phyloP scores from a whole-genome alignment of 2,329 filamentous ascomycete species.

The Calcarisporium arbuscula region DNA sequence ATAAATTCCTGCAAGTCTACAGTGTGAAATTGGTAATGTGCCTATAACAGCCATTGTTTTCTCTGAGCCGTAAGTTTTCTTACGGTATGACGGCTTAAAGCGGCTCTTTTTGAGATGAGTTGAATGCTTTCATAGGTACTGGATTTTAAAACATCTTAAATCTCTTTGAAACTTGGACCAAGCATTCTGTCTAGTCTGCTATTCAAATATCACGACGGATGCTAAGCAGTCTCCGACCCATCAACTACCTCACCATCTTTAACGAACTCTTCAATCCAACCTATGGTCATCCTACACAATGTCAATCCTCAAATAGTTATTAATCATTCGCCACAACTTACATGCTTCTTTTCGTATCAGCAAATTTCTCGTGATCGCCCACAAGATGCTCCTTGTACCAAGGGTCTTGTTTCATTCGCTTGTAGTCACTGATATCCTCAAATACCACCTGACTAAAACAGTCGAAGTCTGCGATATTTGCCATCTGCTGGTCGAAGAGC shows the following conservation, averaged over 20 bases:
- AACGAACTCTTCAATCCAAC: constrained; percentile 37
- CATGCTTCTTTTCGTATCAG: constrained; percentile 38
- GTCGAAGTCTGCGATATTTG: constrained; percentile 41
- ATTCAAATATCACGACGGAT: too few species aligned
- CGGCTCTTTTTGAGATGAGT: too few species aligned
- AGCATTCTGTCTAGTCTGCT: too few species aligned
- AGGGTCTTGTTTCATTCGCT: constrained; percentile 41
- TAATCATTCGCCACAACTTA: constrained; percentile 1
- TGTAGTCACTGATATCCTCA: constrained; percentile 36
- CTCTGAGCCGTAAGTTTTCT: too few species aligned
- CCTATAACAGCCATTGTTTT: too few species aligned
- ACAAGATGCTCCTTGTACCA: constrained; percentile 39
- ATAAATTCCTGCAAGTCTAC: too few species aligned
- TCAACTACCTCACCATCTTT: constrained; percentile 27
- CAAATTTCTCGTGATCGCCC: constrained; percentile 42
- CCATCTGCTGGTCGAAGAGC: constrained; percentile 37
- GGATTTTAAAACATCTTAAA: too few species aligned
- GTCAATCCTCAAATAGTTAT: background rate
- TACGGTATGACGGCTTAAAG: too few species aligned
- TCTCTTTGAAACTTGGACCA: too few species aligned
- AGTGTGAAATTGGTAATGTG: too few species aligned
- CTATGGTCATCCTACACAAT: constrained; percentile 34
- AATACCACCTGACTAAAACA: constrained; percentile 45
- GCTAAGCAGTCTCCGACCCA: too few species aligned
- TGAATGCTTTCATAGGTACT: too few species aligned